phyloP scores from a whole-genome alignment of 1,284 basidiomycete species.

The Leccinum pseudoinsigne region DNA sequence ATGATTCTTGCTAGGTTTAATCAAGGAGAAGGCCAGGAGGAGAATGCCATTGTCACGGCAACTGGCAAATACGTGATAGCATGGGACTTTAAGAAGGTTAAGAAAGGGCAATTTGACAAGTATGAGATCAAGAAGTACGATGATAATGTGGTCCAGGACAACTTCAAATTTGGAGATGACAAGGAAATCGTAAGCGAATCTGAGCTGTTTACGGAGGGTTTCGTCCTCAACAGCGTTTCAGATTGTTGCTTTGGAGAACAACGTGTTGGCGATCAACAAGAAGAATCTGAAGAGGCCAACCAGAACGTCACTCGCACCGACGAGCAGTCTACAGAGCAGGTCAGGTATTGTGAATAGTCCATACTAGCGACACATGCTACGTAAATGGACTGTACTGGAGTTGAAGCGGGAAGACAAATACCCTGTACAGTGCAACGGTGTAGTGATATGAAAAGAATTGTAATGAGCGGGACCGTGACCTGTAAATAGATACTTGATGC shows the following conservation, averaged over 20 bases:
- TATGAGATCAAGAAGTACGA: constrained; percentile 98
- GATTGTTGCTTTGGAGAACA: constrained; percentile 94
- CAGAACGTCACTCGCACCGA: constrained; percentile 70
- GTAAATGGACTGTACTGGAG: constrained; percentile 7
- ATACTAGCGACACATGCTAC: constrained; percentile 42
- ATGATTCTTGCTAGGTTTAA: constrained; percentile 71
- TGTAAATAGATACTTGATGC: constrained; percentile 6
- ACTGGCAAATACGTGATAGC: constrained; percentile 95
- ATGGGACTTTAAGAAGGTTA: constrained; percentile 96
- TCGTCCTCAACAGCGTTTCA: constrained; percentile 30
- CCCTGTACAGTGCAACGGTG: constrained; percentile 7
- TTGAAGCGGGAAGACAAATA: constrained; percentile 12
- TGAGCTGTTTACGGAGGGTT: constrained; percentile 10
- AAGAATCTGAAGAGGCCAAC: constrained; percentile 86
- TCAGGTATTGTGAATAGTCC: constrained; percentile 73
- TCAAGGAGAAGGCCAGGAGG: constrained; percentile 80
- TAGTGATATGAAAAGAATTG: constrained; percentile 6
- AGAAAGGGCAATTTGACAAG: constrained; percentile 86
- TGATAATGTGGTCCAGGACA: constrained; percentile 93
- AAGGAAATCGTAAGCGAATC: constrained; percentile 78
- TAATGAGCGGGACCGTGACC: constrained; percentile 2
- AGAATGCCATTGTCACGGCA: constrained; percentile 96
- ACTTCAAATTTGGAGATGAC: constrained; percentile 95
- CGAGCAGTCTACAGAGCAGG: constrained; percentile 44
- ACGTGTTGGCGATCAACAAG: constrained; percentile 94